Evolutionary conservation across 2,329 filamentous ascomycete genomes (phyloP), one percentile per base, ranked within the genome.

Genomic region (Neoscytalidium dimidiatum): DNA sequence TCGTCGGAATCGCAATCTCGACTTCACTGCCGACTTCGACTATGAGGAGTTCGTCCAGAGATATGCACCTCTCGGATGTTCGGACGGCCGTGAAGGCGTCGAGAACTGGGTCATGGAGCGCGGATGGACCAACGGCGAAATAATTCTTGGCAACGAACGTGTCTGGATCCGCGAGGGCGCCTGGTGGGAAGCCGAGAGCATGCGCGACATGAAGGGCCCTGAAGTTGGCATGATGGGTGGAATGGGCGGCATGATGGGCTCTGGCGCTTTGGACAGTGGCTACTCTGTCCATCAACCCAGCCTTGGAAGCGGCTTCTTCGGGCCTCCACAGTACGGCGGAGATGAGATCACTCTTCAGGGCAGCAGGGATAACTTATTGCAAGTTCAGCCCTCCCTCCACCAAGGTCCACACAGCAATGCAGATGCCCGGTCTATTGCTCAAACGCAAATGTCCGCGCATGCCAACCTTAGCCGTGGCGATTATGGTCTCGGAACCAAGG

Each of bases 131-230:
- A 99, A 99, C 71, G 95, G 95, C 43, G 95, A 98, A 79, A 93
- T 98, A 1, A 88, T 97, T 4, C 84, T 98, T 33, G 95, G 95
- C 64, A 89, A 88, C 65, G 93, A 98, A 77, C 91, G 95, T 33
- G 88, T 99, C 46, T 99, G 95, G 95, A 94, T 98, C 82, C 88
- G 94, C 57, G 95, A 99, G 78, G 85, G 83, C 65, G 91, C 94
- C 2, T 99, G 95, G 94, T 98, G 94, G 94, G 94, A 98, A 78
- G 94, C 94, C 4, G 95, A 99, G 80, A 92, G 87, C 67, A 96
- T 97, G 91, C 88, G 98, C 29, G 95, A 99, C 73, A 83, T 96
- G 71, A 94, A 95, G 78, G 87, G 89, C 1, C 82, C 85, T 62
- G 85, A 88, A 69, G 49, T 60, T 68, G 46, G 62, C 68, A 64